Conservation (phyloP, 2,329 filamentous ascomycete genomes). For the Eutypa lata region DNA sequence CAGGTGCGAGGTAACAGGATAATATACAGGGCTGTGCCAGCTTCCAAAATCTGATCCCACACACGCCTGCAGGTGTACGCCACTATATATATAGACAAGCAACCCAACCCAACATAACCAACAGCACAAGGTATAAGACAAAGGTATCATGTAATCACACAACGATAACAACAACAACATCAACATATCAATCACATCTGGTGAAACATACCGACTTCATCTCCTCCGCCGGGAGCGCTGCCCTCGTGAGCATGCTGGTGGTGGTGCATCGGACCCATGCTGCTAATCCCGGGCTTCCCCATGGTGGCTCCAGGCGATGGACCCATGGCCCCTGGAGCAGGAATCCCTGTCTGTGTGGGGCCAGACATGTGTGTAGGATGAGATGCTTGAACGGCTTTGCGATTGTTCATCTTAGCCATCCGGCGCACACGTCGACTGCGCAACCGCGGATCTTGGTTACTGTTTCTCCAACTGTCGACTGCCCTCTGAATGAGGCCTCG, state of each 20-base stretch:
- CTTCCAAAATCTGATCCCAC: slow-evolving; percentile 34
- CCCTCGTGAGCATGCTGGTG: slow-evolving; percentile 68
- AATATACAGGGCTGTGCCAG: slow-evolving; percentile 54
- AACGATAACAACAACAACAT: slow-evolving; percentile 34
- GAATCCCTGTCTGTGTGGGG: slow-evolving; percentile 62
- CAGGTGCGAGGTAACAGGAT: slow-evolving; percentile 41
- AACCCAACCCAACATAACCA: slow-evolving; percentile 29
- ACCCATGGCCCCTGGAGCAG: slow-evolving; percentile 61
- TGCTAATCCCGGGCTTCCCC: slow-evolving; percentile 63
- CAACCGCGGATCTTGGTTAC: slow-evolving; percentile 90
- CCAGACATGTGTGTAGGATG: slow-evolving; percentile 66
- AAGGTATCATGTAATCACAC: slow-evolving; percentile 35
- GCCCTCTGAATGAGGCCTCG: slow-evolving; percentile 93
- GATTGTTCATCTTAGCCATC: slow-evolving; percentile 92
- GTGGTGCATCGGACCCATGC: slow-evolving; percentile 72
- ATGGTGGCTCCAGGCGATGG: slow-evolving; percentile 52
- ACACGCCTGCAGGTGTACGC: slow-evolving; percentile 31
- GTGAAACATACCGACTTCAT: slow-evolving; percentile 98
- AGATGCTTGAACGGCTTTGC: slow-evolving; percentile 66
- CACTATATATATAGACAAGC: slow-evolving; percentile 33
- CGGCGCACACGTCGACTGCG: slow-evolving; percentile 88
- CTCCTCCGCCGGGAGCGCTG: slow-evolving; percentile 62
- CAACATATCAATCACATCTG: slow-evolving; percentile 71
- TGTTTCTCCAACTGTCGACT: slow-evolving; percentile 98
- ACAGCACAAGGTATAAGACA: slow-evolving; percentile 29